Conservation (phyloP, 495 filamentous ascomycete genomes). For the Letharia lupina region DNA sequence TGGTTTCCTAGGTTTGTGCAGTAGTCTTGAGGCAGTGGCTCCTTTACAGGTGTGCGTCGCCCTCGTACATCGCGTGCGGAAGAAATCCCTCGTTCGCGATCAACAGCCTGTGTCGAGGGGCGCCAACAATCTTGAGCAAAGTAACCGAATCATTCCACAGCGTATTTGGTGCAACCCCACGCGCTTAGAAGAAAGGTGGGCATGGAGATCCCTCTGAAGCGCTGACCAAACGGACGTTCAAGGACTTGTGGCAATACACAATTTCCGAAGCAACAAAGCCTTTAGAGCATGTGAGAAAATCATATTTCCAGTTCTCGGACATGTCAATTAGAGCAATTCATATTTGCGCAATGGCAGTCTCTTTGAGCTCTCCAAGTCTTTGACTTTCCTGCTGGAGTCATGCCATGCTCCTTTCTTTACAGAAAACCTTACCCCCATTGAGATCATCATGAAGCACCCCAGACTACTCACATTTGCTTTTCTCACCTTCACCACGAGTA, state of each 20-base stretch:
- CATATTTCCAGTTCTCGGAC: neutral
- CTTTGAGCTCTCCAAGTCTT: neutral
- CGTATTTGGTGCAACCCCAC: neutral
- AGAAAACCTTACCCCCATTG: too few relatives aligned
- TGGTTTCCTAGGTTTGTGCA: neutral
- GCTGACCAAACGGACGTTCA: neutral
- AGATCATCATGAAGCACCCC: neutral
- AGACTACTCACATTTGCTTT: neutral
- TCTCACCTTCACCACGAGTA: neutral
- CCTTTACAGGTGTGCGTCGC: neutral
- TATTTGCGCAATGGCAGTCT: neutral
- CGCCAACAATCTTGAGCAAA: neutral
- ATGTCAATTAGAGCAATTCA: too few relatives aligned
- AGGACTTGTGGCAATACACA: neutral
- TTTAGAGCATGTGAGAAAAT: neutral
- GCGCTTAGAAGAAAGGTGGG: neutral
- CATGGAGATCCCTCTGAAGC: neutral
- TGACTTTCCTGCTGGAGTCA: neutral
- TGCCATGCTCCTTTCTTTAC: neutral
- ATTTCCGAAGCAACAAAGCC: neutral
- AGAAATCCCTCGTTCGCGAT: neutral
- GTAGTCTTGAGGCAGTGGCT: neutral
- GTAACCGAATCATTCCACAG: neutral
- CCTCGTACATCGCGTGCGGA: neutral
- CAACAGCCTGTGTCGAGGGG: neutral